These are phyloP conservation scores for Marasmius oreades DNA, from an alignment of 1,284 basidiomycete genomes.

Conservation along the genomic window DNA sequence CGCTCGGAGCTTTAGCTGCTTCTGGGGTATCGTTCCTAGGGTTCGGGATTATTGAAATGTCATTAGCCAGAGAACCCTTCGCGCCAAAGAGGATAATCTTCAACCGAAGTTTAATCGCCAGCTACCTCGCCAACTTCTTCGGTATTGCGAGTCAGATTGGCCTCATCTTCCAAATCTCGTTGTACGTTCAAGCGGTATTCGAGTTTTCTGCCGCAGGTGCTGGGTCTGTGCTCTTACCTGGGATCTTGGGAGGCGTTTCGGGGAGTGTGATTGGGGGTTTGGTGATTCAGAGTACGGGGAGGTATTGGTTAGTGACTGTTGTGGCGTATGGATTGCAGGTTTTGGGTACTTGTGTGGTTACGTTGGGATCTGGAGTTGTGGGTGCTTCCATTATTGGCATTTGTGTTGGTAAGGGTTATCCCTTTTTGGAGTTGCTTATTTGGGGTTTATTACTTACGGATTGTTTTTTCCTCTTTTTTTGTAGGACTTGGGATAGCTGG, in stretches of 20 bases:
- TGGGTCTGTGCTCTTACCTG: conserved; percentile 48
- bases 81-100: conserved; percentile 51
- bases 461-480: conserved; percentile 21
- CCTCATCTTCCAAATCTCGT: conserved; percentile 49
- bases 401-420: conserved; percentile 39
- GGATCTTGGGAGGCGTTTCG: conserved; percentile 39
- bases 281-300: conserved; percentile 55
- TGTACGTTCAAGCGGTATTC: conserved; percentile 56
- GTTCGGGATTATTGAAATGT: conserved; percentile 39
- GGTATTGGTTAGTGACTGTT: conserved; percentile 51
- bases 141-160: conserved; percentile 41
- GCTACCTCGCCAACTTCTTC: conserved; percentile 57
- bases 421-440: conserved; percentile 37
- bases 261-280: conserved; percentile 52
- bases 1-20: conserved; percentile 28
- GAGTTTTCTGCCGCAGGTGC: conserved; percentile 42
- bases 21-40: conserved; percentile 29
- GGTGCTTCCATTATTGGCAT: conserved; percentile 34
- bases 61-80: conserved; percentile 53
- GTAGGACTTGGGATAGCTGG: background rate
- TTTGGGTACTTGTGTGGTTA: conserved; percentile 35
- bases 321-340: conserved; percentile 36
- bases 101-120: conserved; percentile 45
- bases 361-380: conserved; percentile 36
- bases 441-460: conserved; percentile 43